A percentile compares a stretch with the other conserved stretches of the same genome.
Conservation (phyloP, 2,329 filamentous ascomycete species). For the Trichophaea hybrida region DNA sequence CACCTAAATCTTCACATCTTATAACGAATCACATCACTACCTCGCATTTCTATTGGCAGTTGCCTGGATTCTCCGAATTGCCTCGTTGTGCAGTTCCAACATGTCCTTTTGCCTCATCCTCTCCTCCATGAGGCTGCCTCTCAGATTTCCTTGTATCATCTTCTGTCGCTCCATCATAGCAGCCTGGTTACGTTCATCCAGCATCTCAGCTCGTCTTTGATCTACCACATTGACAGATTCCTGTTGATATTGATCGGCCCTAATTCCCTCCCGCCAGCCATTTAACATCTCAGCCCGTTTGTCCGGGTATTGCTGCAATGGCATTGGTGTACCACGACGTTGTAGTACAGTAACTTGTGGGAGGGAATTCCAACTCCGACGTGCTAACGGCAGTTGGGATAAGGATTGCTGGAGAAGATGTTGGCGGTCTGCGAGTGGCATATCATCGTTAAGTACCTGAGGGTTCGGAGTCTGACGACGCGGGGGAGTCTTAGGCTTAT, state of each 20-base stretch:
- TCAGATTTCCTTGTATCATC: constrained; percentile 43
- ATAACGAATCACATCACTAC: not conserved
- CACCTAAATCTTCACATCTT: too few species aligned
- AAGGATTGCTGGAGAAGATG: constrained; percentile 19
- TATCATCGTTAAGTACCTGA: constrained; percentile 18
- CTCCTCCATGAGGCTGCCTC: constrained; percentile 53
- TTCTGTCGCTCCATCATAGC: constrained; percentile 46
- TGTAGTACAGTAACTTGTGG: constrained; percentile 15
- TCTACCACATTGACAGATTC: constrained; percentile 32
- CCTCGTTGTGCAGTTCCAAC: constrained; percentile 61
- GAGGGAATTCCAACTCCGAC: constrained; percentile 8
- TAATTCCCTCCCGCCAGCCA: constrained; percentile 45
- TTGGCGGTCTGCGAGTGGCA: constrained; percentile 20
- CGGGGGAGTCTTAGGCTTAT: constrained; percentile 7
- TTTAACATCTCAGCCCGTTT: constrained; percentile 45
- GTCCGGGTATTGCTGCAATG: constrained; percentile 25
- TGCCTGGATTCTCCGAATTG: constrained; percentile 65
- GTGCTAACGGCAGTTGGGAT: constrained; percentile 10
- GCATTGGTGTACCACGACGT: constrained; percentile 7
- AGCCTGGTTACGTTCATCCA: constrained; percentile 50
- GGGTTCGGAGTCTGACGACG: not conserved
- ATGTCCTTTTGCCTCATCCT: constrained; percentile 63
- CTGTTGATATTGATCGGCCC: constrained; percentile 37
- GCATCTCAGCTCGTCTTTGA: constrained; percentile 42
- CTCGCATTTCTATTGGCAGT: constrained; percentile 33